Evolutionary conservation across 75 land plant genomes (phyloP), one percentile per base, ranked within the genome.

Genomic region (Pseudotsuga menziesii): DNA sequence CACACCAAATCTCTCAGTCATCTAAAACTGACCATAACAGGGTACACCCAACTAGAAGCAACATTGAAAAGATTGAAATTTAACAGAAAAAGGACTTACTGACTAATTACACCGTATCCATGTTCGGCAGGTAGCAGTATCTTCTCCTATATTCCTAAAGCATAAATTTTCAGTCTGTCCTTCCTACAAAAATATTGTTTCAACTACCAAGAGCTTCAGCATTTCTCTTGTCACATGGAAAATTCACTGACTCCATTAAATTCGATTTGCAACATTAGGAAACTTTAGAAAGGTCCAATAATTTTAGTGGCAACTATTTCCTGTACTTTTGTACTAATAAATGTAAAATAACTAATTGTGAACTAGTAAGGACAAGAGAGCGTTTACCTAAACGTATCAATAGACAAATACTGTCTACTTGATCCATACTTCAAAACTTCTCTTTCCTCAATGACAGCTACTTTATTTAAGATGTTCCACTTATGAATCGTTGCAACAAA

Each of bases 391-490:
- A 83, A 76, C 9, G 32, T 79, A 32, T 54, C 19, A n/a, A 77
- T 83, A 55, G 77, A 84, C 2, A 61, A 74, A 61, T 80, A 78
- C 41, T 82, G 80, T 58, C 39, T 81, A 44, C 79, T 39, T 23
- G 63, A 35, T 35, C 74, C 64, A 23, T 36, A 56, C 55, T 56
- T 27, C 58, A 77, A 58, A 27, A 73, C 75, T 29, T 78, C 75
- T 72, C 70, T 63, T 19, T 77, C 82, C 36, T 72, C 83, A 32
- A 80, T 20, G 52, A 22, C 41, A 35, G 4, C 17, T 32, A 15
- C 9, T 66, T 16, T 35, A 4, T 35, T 66, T 29, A 29, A 29
- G 1, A 29, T 1, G 32, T 29, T 29, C 1, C 32, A 77, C 52
- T 77, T 81, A 12, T 61, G 29, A 25, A 66, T 27, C 22, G 74